Evolutionary conservation across 495 filamentous ascomycete genomes (phyloP).

Genomic region (Daldinia childiae): DNA sequence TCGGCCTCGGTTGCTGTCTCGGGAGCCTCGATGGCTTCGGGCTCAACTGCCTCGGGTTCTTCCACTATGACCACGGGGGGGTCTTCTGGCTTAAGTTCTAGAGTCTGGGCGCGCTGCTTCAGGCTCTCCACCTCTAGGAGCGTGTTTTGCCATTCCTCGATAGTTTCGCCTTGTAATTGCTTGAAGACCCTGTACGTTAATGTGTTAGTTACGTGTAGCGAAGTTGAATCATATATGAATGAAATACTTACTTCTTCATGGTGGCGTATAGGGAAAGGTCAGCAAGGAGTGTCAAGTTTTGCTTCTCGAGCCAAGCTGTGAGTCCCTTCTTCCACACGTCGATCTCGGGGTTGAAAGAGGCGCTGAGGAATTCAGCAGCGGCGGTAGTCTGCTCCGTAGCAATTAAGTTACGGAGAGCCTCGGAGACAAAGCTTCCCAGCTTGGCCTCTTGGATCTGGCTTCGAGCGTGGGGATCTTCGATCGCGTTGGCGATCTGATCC

Average conservation of each 20-base stretch:
- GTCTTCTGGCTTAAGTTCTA: conserved; percentile 19
- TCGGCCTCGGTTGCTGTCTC: background rate
- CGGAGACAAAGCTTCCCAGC: conserved; percentile 15
- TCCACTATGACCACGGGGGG: background rate
- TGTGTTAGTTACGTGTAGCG: conserved; percentile 4
- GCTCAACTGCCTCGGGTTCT: conserved; percentile 1
- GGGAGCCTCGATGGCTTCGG: conserved; percentile 8
- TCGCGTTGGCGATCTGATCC: conserved; percentile 4
- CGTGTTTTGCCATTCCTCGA: conserved; percentile 26
- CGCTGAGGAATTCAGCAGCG: conserved; percentile 17
- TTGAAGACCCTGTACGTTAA: conserved; percentile 13
- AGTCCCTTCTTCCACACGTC: conserved; percentile 28
- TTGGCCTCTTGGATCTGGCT: conserved; percentile 24
- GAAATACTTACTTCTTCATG: conserved; percentile 25
- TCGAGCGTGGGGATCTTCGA: conserved; percentile 13
- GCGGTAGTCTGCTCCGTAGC: conserved; percentile 7
- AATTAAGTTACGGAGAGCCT: conserved; percentile 25
- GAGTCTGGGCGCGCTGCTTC: background rate
- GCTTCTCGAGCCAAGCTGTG: conserved; percentile 25
- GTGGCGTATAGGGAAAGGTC: conserved; percentile 22
- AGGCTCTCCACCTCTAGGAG: conserved; percentile 4
- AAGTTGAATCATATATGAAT: background rate
- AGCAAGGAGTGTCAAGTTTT: conserved; percentile 6
- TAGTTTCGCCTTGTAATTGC: conserved; percentile 5
- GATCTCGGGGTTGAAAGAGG: conserved; percentile 11